Conservation (phyloP, 2,329 filamentous ascomycete species). For the Pseudogymnoascus sp. region DNA sequence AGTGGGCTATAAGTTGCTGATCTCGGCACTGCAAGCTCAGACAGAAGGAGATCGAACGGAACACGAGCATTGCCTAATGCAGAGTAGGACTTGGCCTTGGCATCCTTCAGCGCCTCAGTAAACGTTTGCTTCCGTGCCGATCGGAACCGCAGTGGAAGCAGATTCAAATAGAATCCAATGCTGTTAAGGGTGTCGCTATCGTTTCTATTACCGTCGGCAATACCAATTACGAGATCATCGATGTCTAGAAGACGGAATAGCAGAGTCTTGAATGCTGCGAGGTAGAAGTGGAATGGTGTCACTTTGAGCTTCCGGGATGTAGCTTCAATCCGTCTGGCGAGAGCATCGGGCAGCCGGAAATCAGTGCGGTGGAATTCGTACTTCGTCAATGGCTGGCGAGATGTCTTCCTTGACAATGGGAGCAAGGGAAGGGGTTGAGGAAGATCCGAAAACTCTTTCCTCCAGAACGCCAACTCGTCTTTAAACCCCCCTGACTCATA, state of each 20-base stretch:
- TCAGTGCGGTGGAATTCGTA: not conserved
- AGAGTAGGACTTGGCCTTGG: constrained; percentile 25
- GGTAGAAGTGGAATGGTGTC: constrained; percentile 39
- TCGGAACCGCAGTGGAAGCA: constrained; percentile 17
- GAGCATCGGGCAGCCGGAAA: not conserved
- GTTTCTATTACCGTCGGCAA: constrained; percentile 36
- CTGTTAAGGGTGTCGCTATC: constrained; percentile 26
- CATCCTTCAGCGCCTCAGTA: constrained; percentile 16
- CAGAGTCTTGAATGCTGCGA: constrained; percentile 34
- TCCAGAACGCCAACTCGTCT: not conserved
- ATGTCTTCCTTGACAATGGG: not conserved
- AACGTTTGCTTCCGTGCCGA: constrained; percentile 19
- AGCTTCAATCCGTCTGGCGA: not conserved
- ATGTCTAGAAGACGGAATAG: constrained; percentile 30
- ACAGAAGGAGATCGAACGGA: constrained; percentile 43
- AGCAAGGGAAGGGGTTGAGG: not conserved
- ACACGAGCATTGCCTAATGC: constrained; percentile 38
- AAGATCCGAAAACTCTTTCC: not conserved
- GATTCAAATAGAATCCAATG: constrained; percentile 19
- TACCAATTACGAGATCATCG: constrained; percentile 39
- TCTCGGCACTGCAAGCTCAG: constrained; percentile 35
- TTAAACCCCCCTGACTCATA: not conserved
- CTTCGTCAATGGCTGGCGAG: not conserved
- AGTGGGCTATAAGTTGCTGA: constrained; percentile 37
- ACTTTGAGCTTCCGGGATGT: constrained; percentile 9